Conservation (phyloP, 345 rosid genomes). For the Garcia nutans region DNA sequence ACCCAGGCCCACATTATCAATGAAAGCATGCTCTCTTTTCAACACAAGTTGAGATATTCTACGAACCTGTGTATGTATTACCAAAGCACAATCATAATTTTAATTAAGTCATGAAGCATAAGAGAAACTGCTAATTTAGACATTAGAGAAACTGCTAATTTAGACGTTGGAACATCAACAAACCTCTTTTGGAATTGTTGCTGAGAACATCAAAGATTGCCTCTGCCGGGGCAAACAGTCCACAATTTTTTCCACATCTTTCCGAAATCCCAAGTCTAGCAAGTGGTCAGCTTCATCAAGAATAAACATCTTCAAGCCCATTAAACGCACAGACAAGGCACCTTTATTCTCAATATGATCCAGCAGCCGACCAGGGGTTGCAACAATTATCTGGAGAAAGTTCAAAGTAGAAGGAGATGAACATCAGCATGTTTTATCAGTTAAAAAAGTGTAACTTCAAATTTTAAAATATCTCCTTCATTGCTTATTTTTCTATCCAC, state of each 20-base stretch:
- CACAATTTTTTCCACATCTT: constrained; percentile 84
- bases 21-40: constrained; percentile 72
- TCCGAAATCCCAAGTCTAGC: constrained; percentile 90
- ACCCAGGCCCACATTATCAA: constrained; percentile 75
- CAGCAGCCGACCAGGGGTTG: constrained; percentile 92
- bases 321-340: constrained; percentile 69
- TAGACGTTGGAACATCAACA: constrained; percentile 7
- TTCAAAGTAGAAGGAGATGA: constrained; percentile 8
- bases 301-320: constrained; percentile 87
- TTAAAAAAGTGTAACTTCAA: background rate
- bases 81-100: constrained; percentile 3
- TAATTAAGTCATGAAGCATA: constrained; percentile 10
- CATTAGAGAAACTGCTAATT: background rate
- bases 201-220: constrained; percentile 84
- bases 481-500: background rate
- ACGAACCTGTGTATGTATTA: constrained; percentile 56
- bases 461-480: background rate
- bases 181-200: constrained; percentile 95
- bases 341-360: constrained; percentile 93
- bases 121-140: background rate
- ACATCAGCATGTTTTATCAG: background rate
- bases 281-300: constrained; percentile 96
- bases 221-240: constrained; percentile 85
- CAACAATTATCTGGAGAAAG: constrained; percentile 70
- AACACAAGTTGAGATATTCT: constrained; percentile 89